Evolutionary conservation across 2,329 filamentous ascomycete species (phyloP).

Genomic region (Lachnellula suecica): DNA sequence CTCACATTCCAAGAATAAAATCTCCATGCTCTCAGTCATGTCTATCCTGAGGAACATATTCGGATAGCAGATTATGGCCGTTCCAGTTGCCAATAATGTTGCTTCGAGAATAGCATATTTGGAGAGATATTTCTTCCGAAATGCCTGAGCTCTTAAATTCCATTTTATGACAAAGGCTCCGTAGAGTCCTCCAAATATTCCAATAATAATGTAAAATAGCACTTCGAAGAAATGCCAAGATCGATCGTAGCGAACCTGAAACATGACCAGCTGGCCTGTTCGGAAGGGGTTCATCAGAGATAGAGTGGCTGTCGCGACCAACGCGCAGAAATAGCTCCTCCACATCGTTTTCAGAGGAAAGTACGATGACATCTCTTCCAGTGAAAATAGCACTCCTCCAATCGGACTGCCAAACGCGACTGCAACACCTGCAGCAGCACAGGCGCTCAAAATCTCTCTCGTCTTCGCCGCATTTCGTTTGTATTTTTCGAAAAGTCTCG

Average conservation of each 20-base stretch:
- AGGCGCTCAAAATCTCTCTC: conserved; percentile 90
- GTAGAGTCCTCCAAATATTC: conserved; percentile 91
- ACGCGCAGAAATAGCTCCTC: conserved; percentile 96
- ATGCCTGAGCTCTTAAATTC: conserved; percentile 88
- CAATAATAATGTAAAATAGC: conserved; percentile 87
- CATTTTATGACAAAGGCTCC: conserved; percentile 97
- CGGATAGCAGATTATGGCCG: conserved; percentile 92
- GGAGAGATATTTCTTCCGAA: conserved; percentile 87
- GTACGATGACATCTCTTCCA: conserved; percentile 96
- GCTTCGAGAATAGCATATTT: conserved; percentile 86
- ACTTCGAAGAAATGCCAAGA: conserved; percentile 98
- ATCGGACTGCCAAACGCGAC: conserved; percentile 98
- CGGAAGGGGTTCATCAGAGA: conserved; percentile 97
- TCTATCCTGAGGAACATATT: conserved; percentile 95
- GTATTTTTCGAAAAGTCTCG: conserved; percentile 89
- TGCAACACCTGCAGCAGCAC: conserved; percentile 89
- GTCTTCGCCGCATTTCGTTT: conserved; percentile 89
- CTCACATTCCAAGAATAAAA: conserved; percentile 91
- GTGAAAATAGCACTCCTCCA: conserved; percentile 90
- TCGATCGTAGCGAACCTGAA: conserved; percentile 92
- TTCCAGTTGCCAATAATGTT: conserved; percentile 76
- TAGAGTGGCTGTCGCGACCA: conserved; percentile 90
- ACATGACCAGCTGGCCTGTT: conserved; percentile 98
- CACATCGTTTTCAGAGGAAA: conserved; percentile 97
- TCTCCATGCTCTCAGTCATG: conserved; percentile 99